Percentiles rank a stretch among this genome's conserved stretches.
These are phyloP conservation scores for Eragrostis curvula DNA, from an alignment of 176 grass and related monocot species.

Conservation along the genomic window DNA sequence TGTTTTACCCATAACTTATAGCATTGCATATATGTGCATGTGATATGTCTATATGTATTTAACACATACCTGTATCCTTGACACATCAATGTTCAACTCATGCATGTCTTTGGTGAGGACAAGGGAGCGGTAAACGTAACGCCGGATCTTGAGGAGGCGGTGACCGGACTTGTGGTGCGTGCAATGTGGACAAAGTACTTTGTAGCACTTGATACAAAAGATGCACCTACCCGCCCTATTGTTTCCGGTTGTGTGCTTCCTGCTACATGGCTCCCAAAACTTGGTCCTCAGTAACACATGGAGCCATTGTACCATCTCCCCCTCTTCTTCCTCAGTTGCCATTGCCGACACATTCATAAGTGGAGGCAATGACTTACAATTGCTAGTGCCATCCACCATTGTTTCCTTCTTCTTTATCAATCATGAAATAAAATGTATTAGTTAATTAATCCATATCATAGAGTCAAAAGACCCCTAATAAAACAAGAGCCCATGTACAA, in stretches of 20 bases:
- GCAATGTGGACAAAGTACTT: conserved; percentile 45
- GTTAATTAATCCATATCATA: not conserved
- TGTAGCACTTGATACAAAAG: not conserved
- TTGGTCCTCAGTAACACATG: not conserved
- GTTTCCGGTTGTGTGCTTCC: not conserved
- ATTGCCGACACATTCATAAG: not conserved
- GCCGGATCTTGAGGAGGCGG: conserved; percentile 49
- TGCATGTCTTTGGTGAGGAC: conserved; percentile 36
- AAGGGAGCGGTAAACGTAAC: conserved; percentile 58
- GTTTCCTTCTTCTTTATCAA: not conserved
- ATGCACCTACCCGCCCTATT: not conserved
- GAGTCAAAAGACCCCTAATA: not conserved
- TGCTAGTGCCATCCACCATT: not conserved
- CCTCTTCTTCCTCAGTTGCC: not conserved
- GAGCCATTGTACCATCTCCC: not conserved
- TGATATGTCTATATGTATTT: not conserved
- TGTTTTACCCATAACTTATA: not conserved
- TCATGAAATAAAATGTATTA: not conserved
- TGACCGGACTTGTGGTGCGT: conserved; percentile 3
- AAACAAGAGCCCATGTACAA: not conserved
- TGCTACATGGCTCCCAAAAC: not conserved
- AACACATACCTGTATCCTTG: conserved; percentile 48
- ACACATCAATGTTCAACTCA: conserved; percentile 36
- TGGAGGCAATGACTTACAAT: not conserved
- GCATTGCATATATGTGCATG: too few species aligned